Evolutionary conservation across 2,329 filamentous ascomycete species (phyloP), one percentile per base, ranked within the genome.

Genomic region (Penicillium brasilianum): DNA sequence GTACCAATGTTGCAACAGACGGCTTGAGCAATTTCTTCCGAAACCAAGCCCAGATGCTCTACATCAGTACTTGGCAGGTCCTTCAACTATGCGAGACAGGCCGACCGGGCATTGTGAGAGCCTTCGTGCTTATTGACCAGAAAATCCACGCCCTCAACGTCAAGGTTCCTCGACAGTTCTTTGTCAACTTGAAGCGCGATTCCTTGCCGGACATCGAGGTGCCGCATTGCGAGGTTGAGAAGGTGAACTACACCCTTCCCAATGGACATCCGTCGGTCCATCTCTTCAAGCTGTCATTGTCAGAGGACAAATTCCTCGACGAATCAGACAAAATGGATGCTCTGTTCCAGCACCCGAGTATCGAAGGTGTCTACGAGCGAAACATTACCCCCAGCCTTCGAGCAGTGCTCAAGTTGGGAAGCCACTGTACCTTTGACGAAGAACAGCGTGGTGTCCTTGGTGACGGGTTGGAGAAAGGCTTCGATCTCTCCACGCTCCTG

Each of bases 301-400:
- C 91, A 0, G 95, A 99, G 75, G 89, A 95, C 58, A 84, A 91
- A 0, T 99, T 96, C 77, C 87, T 97, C 62, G 87, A 88, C 48
- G 92, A 98, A 75, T 84, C 89, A 0, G 90, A 93, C 63, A 96
- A 93, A 73, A 89, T 98, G 63, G 87, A 89, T 1, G 79, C 89
- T 30, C 82, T 98, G 1, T 94, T 97, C 80, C 93, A 94, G 65
- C 93, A 99, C 73, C 87, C 93, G 0, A 97, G 93, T 75, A 91
- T 99, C 1, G 95, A 99, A 77, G 96, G 96, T 32, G 93, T 99
- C 14, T 99, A 99, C 72, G 96, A 99, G 79, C 94, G 90, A 71
- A 90, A 97, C 67, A 84, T 99, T 1, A 93, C 96, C 0, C 82
- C 98, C 6, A 92, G 91, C 65, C 86, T 96, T 51, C 87, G 94